Base-by-base conservation (phyloP, 768 basidiomycete species). In the Agrocybe pediades region DNA sequence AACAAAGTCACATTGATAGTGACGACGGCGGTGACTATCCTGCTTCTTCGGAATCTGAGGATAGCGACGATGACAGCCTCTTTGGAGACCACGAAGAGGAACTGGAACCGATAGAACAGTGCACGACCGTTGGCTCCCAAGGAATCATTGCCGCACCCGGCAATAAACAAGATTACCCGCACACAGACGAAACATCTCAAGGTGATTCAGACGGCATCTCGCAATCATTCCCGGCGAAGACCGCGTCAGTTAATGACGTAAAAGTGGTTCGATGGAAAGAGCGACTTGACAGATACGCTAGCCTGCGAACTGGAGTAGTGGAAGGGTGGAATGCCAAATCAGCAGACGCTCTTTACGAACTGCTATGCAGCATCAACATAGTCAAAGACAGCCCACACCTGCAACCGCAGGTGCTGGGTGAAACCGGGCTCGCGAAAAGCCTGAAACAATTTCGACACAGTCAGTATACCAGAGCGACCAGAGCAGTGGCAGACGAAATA, bases 221-320 rank as follows among this genome's bases (percentile, higher is more conserved):
- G 3, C 33, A 13, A 36, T n/a, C 33, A 36, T 39, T 21, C 13
- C 7, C 8, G 40, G 16, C 20, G 25, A n/a, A 16, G 5, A 7
- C 29, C 7, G 24, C 29, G 3, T 13, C 26, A n/a, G 54, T 55
- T 13, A 48, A 50, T 29, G 15, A 23, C 30, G 26, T 59, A 30
- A 50, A 45, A 29, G 57, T 60, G 13, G 30, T 50, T 9, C 27
- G 50, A 26, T 69, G 66, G 68, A 46, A 41, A 4, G 65, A 65
- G n/a, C 33, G 51, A 16, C 55, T 69, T 8, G 43, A 50, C 4
- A 30, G 56, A 3, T 50, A 58, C 7, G 27, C 42, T 1, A 60
- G 55, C 40, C 59, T 69, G 33, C 53, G 62, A 17, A 55, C 50
- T 17, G 49, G 54, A n/a, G 13, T 15, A 13, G 33, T 36, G 41